phyloP scores from a whole-genome alignment of 352 stramenopile species.

The Aphanomyces stellatus region DNA sequence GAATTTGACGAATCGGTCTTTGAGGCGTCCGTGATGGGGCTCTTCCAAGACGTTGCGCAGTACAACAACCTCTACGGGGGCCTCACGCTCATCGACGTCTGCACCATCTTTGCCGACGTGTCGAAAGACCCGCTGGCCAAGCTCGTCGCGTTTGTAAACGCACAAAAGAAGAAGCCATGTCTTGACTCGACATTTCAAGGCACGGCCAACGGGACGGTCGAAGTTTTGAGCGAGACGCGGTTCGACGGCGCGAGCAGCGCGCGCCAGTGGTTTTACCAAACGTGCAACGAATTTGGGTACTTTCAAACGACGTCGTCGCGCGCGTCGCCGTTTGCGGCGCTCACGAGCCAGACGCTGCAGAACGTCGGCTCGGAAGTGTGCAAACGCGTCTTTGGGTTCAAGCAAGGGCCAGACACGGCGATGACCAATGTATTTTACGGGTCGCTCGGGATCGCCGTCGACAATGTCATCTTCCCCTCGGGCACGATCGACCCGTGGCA shows the following conservation, averaged over 20 bases:
- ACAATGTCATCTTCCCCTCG: slow-evolving; percentile 71
- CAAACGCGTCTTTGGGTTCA: slow-evolving; percentile 69
- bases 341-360: slow-evolving; percentile 58
- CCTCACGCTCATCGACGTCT: slow-evolving; percentile 55
- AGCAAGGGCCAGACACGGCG: slow-evolving; percentile 42
- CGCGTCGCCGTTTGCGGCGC: slow-evolving; percentile 50
- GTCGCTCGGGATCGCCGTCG: slow-evolving; percentile 59
- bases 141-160: slow-evolving; percentile 33
- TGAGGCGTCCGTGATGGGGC: slow-evolving; percentile 60
- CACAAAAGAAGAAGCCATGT: slow-evolving; percentile 43
- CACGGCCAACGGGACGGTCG: slow-evolving; percentile 27
- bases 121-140: background rate
- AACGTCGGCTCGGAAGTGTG: slow-evolving; percentile 72
- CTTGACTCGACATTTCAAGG: slow-evolving; percentile 78
- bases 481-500: slow-evolving; percentile 84
- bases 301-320: slow-evolving; percentile 65
- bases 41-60: slow-evolving; percentile 70
- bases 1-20: slow-evolving; percentile 78
- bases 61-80: slow-evolving; percentile 54
- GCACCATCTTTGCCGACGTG: slow-evolving; percentile 35
- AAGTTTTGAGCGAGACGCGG: slow-evolving; percentile 43
- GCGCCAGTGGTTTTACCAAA: slow-evolving; percentile 83
- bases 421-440: slow-evolving; percentile 73
- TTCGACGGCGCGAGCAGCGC: slow-evolving; percentile 65
- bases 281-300: slow-evolving; percentile 86